Evolutionary conservation across 345 rosid genomes (phyloP), one percentile per base, ranked within the genome.

Genomic region (Gossypium raimondii): DNA sequence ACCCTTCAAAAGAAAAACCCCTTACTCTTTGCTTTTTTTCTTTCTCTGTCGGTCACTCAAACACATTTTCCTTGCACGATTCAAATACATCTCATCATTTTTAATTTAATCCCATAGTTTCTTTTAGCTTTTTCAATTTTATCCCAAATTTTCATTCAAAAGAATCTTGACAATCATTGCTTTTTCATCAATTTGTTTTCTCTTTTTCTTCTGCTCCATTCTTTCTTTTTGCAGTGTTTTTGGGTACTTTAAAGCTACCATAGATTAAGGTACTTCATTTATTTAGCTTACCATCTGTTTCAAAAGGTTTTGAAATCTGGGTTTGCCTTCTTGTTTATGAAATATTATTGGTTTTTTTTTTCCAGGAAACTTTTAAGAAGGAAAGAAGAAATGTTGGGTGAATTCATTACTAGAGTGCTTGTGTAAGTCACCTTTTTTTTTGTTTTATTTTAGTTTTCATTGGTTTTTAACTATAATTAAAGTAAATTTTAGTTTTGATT

Each of bases 361-460:
- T 75, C 43, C 86, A 82, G 89, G 82, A 72, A 72, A 75, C 77
- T 67, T 75, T 56, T 27, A 48, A 2, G 53, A 48, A 22, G 5
- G 14, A 51, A 16, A 51, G n/a, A 24, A 11, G 8, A 50, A 69
- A 52, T 92, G 97, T 84, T 92, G 75, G 97, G 97, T 66, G 90
- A 88, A 75, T 84, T 92, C 74, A 29, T 92, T 58, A 86, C 79
- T 65, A 82, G 97, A 78, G 52, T 67, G 67, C 89, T 91, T 62
- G 79, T 88, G 97, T 91, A 91, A 47, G 87, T 77, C 22, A 2
- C 8, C 25, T 27, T 51, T 11, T 22, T 53, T 24, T 22, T 18
- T 20, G 4, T 57, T 20, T 10, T 9, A 34, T 4, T 44, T 11
- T 62, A 12, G 43, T 44, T 20, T 57, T 10, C 3, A 11, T 2